Evolutionary conservation across 306 rosid genomes (phyloP).

Genomic region (Vigna unguiculata): DNA sequence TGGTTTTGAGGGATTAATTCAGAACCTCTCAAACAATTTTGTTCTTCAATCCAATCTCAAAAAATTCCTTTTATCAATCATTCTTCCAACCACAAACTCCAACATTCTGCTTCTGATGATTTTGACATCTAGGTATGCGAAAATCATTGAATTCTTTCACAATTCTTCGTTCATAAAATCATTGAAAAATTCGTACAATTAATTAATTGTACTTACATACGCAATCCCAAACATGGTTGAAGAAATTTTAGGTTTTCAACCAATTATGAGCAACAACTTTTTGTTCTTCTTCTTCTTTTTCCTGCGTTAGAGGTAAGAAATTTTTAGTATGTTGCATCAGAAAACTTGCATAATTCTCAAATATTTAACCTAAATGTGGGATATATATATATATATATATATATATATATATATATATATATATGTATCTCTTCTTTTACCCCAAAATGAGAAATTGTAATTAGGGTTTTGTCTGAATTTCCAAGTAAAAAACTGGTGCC

Average conservation of each 20-base stretch:
- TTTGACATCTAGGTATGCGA: constrained; percentile 22
- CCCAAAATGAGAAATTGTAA: no score
- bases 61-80: neutral
- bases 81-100: constrained; percentile 1
- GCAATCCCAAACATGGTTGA: neutral
- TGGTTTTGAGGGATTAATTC: neutral
- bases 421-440: no score
- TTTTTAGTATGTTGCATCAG: neutral
- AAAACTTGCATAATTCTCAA: neutral
- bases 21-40: constrained; percentile 17
- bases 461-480: no score
- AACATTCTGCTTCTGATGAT: constrained; percentile 21
- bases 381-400: no score
- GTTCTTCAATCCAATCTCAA: constrained; percentile 26
- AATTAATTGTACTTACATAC: neutral
- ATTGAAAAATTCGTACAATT: neutral
- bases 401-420: no score
- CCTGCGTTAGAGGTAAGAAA: neutral
- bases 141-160: constrained; percentile 1
- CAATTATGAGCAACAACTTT: neutral
- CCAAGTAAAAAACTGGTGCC: no score
- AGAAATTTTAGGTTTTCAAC: neutral
- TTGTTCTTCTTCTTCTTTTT: neutral
- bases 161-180: neutral
- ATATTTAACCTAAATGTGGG: constrained; percentile 2